These are phyloP conservation scores for Epichloe hybrida DNA, from an alignment of 2,329 filamentous ascomycete genomes.

Conservation along the genomic window DNA sequence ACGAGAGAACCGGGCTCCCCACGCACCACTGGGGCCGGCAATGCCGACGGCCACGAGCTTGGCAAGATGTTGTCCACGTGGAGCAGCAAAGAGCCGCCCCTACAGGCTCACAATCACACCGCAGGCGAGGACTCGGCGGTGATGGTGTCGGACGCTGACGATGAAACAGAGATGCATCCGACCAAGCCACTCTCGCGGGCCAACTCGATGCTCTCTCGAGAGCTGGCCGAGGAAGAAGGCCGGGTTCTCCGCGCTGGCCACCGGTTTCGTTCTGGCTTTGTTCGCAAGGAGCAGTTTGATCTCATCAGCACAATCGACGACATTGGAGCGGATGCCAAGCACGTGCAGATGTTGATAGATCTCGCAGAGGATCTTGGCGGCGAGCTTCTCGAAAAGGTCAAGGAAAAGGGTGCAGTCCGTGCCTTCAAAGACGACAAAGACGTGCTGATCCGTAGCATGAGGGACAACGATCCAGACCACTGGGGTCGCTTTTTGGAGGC, in stretches of 20 bases:
- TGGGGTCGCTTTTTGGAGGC: constrained; percentile 50
- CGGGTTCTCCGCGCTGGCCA: constrained; percentile 42
- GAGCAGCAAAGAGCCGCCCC: constrained; percentile 9
- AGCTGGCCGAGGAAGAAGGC: constrained; percentile 43
- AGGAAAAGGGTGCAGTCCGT: constrained; percentile 44
- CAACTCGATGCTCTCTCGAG: constrained; percentile 40
- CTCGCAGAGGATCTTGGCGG: constrained; percentile 51
- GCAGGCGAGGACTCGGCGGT: constrained; percentile 21
- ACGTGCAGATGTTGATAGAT: constrained; percentile 40
- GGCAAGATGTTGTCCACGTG: constrained; percentile 3
- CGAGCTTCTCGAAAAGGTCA: constrained; percentile 40
- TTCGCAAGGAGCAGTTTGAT: constrained; percentile 38
- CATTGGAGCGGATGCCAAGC: constrained; percentile 35
- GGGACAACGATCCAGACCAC: constrained; percentile 51
- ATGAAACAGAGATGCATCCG: constrained; percentile 31
- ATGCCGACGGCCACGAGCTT: not conserved
- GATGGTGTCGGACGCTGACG: constrained; percentile 33
- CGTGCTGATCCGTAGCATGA: constrained; percentile 33
- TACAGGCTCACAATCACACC: constrained; percentile 12
- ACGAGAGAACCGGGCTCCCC: constrained; percentile 37
- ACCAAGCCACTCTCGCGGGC: constrained; percentile 32
- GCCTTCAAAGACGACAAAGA: constrained; percentile 47
- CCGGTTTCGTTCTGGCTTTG: constrained; percentile 39
- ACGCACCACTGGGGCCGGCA: not conserved
- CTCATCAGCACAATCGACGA: constrained; percentile 35